Evolutionary conservation across 139 green algal genomes (phyloP).

Genomic region (Tetraselmis striata): DNA sequence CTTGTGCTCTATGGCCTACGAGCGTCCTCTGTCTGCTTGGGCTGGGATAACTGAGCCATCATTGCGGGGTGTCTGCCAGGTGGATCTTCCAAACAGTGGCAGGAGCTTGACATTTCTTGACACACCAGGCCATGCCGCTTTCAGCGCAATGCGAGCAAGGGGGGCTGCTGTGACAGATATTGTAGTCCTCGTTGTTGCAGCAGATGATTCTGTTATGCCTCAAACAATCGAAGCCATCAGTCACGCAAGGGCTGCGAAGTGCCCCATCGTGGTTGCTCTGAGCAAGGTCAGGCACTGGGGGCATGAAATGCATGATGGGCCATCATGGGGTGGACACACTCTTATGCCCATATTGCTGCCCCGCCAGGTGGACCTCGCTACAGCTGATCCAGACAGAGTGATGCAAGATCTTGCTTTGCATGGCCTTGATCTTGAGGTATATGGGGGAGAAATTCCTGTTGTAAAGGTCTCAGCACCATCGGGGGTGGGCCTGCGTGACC

Average conservation of each 20-base stretch:
- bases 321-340: not conserved
- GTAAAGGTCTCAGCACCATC: constrained; percentile 57
- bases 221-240: constrained; percentile 76
- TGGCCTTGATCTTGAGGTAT: constrained; percentile 80
- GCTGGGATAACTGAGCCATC: too few species aligned
- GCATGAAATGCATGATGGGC: too few species aligned
- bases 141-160: constrained; percentile 77
- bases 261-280: constrained; percentile 80
- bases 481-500: constrained; percentile 55
- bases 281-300: constrained; percentile 58
- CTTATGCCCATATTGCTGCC: not conserved
- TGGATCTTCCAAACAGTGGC: constrained; percentile 7
- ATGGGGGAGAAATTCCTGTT: constrained; percentile 56
- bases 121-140: constrained; percentile 90
- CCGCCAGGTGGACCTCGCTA: not conserved
- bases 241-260: constrained; percentile 52
- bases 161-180: constrained; percentile 79
- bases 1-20: too few species aligned
- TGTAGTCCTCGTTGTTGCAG: constrained; percentile 78
- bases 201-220: constrained; percentile 87
- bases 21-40: too few species aligned
- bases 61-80: too few species aligned
- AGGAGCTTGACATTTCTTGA: constrained; percentile 80
- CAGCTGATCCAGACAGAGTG: constrained; percentile 27
- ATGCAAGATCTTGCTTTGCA: constrained; percentile 58